Percentiles rank a stretch among this genome's conserved stretches.
Conservation (phyloP, 139 green algal genomes). For the Coelastrella sp. region DNA sequence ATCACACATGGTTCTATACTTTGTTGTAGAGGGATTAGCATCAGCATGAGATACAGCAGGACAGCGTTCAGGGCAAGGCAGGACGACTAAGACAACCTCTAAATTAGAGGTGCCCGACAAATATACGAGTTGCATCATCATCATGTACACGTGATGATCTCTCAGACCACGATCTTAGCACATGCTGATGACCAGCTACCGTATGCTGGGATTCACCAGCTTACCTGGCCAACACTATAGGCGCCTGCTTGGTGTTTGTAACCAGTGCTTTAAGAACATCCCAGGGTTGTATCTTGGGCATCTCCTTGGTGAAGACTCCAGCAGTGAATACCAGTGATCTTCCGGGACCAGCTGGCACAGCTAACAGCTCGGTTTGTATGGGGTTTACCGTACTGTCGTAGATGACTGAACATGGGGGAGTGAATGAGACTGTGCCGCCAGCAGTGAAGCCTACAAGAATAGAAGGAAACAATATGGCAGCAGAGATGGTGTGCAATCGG, state of each 20-base stretch:
- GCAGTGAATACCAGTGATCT: constrained; percentile 30
- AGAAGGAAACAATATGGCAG: background rate
- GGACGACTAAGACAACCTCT: no score
- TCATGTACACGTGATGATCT: background rate
- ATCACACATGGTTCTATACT: no score
- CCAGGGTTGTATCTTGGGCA: background rate
- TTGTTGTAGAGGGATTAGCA: no score
- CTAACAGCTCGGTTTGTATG: constrained; percentile 22
- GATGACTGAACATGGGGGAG: background rate
- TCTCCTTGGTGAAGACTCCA: background rate
- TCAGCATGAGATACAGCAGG: no score
- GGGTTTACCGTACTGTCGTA: background rate
- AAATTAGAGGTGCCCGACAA: no score
- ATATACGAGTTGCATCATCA: no score
- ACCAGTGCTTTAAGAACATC: constrained; percentile 1
- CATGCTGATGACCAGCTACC: background rate
- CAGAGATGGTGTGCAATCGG: background rate
- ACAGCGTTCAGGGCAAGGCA: no score
- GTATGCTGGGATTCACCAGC: background rate
- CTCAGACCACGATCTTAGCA: no score
- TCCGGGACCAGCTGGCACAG: constrained; percentile 19
- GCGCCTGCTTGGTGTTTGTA: constrained; percentile 4
- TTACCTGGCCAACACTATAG: background rate
- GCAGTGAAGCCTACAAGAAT: background rate
- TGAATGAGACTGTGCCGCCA: constrained; percentile 8